A percentile compares a stretch with the other conserved stretches of the same genome.
phyloP scores from a whole-genome alignment of 805 yeast genomes.

The Pichia nanzhaoensis region DNA sequence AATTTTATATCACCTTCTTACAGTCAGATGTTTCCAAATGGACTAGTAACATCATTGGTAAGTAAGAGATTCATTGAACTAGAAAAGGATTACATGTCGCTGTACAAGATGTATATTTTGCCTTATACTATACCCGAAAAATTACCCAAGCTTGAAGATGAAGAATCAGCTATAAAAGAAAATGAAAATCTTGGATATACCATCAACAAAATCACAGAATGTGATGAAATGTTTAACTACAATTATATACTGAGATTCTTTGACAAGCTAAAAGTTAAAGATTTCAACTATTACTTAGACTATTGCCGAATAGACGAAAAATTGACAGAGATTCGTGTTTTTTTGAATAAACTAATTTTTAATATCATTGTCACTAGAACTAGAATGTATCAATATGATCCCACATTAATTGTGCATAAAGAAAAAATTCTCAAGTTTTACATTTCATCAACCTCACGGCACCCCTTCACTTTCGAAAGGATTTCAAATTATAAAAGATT shows the following conservation, averaged over 20 bases:
- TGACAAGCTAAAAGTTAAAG: neutral
- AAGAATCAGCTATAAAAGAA: too few species aligned
- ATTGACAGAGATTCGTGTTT: neutral
- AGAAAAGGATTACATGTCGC: neutral
- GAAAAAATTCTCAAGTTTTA: slow-evolving; percentile 5
- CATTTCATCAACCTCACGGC: neutral
- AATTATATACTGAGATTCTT: slow-evolving; percentile 3
- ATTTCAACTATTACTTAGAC: slow-evolving; percentile 4
- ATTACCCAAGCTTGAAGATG: neutral
- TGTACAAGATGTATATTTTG: neutral
- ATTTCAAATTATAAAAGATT: neutral
- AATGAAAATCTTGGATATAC: neutral
- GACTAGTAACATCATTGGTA: slow-evolving; percentile 1
- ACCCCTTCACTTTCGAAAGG: slow-evolving; percentile 2
- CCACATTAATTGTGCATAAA: neutral
- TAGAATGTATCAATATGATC: slow-evolving; percentile 1
- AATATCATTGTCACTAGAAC: neutral
- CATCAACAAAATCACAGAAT: neutral
- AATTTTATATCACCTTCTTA: slow-evolving; percentile 1
- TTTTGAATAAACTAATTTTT: neutral
- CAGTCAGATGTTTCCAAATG: slow-evolving; percentile 2
- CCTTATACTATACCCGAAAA: slow-evolving; percentile 3
- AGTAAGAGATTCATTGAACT: slow-evolving; percentile 1
- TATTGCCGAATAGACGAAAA: neutral
- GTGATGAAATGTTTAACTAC: slow-evolving; percentile 8